Conservation (phyloP, 2,329 filamentous ascomycete species). For the Ophiostoma himal-ulmi region DNA sequence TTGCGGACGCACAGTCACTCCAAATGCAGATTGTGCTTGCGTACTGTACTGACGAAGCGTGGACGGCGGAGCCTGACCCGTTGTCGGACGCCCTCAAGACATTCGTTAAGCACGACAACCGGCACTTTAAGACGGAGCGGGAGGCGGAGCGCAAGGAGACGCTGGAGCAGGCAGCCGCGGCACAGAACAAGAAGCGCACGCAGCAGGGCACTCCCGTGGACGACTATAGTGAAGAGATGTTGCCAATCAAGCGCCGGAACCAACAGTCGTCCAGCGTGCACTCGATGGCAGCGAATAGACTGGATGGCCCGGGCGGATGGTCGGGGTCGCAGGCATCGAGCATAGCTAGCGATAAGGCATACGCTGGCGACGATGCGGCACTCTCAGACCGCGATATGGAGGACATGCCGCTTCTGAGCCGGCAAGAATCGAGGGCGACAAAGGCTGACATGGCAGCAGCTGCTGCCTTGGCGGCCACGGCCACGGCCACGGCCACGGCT, state of each 20-base stretch:
- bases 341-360: neutral
- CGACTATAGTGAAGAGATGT: conserved; percentile 28
- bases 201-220: conserved; percentile 21
- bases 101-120: conserved; percentile 35
- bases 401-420: conserved; percentile 21
- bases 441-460: neutral
- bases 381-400: conserved; percentile 33
- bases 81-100: conserved; percentile 31
- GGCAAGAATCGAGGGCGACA: neutral
- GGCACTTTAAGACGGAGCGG: conserved; percentile 33
- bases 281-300: conserved; percentile 36
- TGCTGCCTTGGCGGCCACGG: neutral
- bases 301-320: too few relatives aligned
- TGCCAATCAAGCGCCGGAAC: conserved; percentile 38
- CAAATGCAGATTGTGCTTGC: conserved; percentile 26
- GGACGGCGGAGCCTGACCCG: conserved; percentile 26
- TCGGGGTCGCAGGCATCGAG: conserved; percentile 29
- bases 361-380: neutral
- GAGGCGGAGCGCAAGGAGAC: conserved; percentile 23
- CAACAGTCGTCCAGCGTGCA: conserved; percentile 40
- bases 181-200: conserved; percentile 27
- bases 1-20: neutral
- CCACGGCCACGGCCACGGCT: neutral
- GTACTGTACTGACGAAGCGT: conserved; percentile 32
- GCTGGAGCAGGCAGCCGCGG: conserved; percentile 24